Base-by-base conservation (phyloP, 2,329 filamentous ascomycete species). In the Penicillium freii region DNA sequence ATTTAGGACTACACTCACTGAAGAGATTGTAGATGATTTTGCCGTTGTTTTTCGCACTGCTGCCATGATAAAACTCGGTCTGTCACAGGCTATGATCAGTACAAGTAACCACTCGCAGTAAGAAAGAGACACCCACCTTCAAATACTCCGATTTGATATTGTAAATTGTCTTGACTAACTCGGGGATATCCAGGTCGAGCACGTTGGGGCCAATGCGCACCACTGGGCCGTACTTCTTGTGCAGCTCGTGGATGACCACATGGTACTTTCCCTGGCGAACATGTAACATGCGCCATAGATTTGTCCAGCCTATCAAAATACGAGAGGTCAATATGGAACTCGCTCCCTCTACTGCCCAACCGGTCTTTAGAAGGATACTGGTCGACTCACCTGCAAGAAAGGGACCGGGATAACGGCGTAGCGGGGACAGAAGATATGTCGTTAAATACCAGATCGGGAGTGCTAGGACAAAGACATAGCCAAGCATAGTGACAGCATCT, bases 171-270 rank as follows among this genome's bases (percentile, higher is more conserved):
- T 73, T 73, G 57, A 74, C 68, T 51, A 78, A 54, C 27, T 73
- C 70, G 0, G 76, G 75, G 0, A 70, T 64, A 51, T 77, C 72
- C 5, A 79, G 60, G 39, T 74, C 72, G 2, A 78, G 58, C 2
- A 73, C 58, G 39, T 75, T 75, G 4, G 77, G 77, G 0, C 69
- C 75, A n/a, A 78, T 71, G 8, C 75, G 74, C 3, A 80, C 74
- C 10, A 77, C 70, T 0, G 76, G 74, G 0, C 77, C 77, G 57
- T 78, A 73, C 57, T 71, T 69, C 7, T 69, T 65, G 55, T 78
- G 77, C 4, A 76, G 66, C 42, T 71, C 62, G 40, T 69, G 67
- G 46, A 72, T 69, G 1, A 66, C 59, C 6, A 69, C 36, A 3
- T 71, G 69, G 42, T 71, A 73, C 2, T 64, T 54, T 2, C 66